Conservation (phyloP, 352 stramenopile species). For the Thraustotheca clavata region DNA sequence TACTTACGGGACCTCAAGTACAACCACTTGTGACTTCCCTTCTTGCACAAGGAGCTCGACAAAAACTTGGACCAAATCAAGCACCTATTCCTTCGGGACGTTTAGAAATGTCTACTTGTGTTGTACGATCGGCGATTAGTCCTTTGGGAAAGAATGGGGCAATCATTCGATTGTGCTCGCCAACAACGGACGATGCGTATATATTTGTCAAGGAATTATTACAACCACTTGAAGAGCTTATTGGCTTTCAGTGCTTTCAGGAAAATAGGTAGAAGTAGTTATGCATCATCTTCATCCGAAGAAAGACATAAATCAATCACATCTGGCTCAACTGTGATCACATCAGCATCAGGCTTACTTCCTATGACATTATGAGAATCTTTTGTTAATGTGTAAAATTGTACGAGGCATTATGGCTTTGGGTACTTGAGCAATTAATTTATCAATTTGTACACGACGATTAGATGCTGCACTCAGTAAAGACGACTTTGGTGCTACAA, state of each 20-base stretch:
- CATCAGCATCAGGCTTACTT: too few relatives aligned
- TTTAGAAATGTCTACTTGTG: conserved; percentile 35
- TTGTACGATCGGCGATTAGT: conserved; percentile 65
- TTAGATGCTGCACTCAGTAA: too few relatives aligned
- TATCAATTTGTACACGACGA: too few relatives aligned
- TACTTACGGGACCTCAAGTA: conserved; percentile 51
- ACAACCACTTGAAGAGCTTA: conserved; percentile 36
- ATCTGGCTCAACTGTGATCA: not conserved
- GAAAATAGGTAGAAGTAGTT: conserved; percentile 52
- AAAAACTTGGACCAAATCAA: conserved; percentile 54
- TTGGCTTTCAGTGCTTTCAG: conserved; percentile 61
- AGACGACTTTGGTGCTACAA: too few relatives aligned
- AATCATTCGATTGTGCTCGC: conserved; percentile 61
- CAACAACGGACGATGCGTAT: conserved; percentile 52
- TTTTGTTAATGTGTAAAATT: too few relatives aligned
- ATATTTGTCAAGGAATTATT: conserved; percentile 54
- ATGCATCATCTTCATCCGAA: not conserved
- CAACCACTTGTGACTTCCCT: conserved; percentile 43
- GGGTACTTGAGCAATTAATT: too few relatives aligned
- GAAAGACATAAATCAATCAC: conserved; percentile 18
- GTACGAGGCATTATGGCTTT: too few relatives aligned
- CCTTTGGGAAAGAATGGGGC: conserved; percentile 47
- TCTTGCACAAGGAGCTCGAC: conserved; percentile 57
- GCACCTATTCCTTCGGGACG: conserved; percentile 68
- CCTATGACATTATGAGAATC: too few relatives aligned